Conservation (phyloP, 2,329 filamentous ascomycete species). For the Pyrenochaeta sp. region DNA sequence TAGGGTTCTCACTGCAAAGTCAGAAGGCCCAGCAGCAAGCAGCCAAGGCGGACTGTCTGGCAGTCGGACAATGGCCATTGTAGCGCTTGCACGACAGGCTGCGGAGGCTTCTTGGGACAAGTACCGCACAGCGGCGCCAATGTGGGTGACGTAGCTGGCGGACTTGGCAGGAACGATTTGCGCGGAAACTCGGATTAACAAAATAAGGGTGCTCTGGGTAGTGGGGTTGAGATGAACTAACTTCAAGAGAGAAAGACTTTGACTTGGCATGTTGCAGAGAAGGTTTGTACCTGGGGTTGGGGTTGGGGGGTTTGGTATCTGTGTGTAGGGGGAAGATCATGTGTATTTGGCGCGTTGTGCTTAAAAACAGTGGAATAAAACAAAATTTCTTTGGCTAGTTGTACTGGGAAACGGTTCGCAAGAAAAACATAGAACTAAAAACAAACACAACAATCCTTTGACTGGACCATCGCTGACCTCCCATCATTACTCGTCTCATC, state of each 20-base stretch:
- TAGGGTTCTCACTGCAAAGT: no score
- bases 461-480: background rate
- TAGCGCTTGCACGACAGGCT: background rate
- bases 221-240: no score
- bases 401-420: no score
- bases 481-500: constrained; percentile 7
- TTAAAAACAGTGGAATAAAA: no score
- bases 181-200: background rate
- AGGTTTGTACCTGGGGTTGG: background rate
- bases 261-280: no score
- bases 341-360: background rate
- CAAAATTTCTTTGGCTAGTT: background rate
- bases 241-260: no score
- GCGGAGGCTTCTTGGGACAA: background rate
- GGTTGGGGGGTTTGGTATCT: no score
- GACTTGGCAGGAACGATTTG: constrained; percentile 2
- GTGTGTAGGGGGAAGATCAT: no score
- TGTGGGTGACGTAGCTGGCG: background rate
- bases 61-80: background rate
- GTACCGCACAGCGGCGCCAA: background rate
- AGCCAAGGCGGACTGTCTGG: background rate
- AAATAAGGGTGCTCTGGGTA: background rate
- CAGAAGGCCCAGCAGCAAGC: background rate
- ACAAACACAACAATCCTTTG: no score
- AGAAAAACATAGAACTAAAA: no score